phyloP scores from a whole-genome alignment of 129 eudicot genomes.

The Artemisia tridentata region DNA sequence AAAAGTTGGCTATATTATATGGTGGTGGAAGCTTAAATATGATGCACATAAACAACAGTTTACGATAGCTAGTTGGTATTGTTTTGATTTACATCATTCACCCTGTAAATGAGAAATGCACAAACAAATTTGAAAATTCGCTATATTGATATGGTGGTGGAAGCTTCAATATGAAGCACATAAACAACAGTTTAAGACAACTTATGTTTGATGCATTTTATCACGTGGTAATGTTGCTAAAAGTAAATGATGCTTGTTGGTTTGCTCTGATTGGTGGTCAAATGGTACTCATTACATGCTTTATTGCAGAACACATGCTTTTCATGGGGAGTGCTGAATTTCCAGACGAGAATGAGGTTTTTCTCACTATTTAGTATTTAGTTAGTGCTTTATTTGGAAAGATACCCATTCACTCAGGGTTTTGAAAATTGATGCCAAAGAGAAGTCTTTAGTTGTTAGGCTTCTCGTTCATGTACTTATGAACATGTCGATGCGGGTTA shows the following conservation, averaged over 20 bases:
- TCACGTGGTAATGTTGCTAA: constrained; percentile 5
- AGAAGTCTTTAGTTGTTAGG: constrained; percentile 4
- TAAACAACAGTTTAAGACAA: constrained; percentile 8
- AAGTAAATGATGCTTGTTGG: constrained; percentile 13
- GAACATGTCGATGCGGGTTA: neutral
- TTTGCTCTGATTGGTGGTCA: constrained; percentile 17
- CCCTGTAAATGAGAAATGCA: neutral
- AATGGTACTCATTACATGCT: constrained; percentile 14
- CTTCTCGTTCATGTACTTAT: neutral
- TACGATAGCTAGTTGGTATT: constrained; percentile 12
- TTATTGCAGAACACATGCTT: constrained; percentile 94
- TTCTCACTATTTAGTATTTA: constrained; percentile 24
- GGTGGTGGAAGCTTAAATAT: constrained; percentile 7
- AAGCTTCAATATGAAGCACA: constrained; percentile 16
- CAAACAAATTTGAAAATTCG: neutral
- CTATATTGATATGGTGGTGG: constrained; percentile 20
- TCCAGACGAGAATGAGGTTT: constrained; percentile 98
- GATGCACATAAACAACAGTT: constrained; percentile 10
- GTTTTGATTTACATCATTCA: neutral
- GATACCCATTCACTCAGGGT: neutral
- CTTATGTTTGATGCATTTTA: neutral
- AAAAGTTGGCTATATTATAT: neutral
- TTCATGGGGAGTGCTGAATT: constrained; percentile 96
- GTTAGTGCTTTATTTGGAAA: constrained; percentile 5
- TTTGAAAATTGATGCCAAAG: constrained; percentile 7